A percentile compares a stretch with the other conserved stretches of the same genome.
Evolutionary conservation across 2,329 filamentous ascomycete species (phyloP).

Genomic region (Zymoseptoria tritici): DNA sequence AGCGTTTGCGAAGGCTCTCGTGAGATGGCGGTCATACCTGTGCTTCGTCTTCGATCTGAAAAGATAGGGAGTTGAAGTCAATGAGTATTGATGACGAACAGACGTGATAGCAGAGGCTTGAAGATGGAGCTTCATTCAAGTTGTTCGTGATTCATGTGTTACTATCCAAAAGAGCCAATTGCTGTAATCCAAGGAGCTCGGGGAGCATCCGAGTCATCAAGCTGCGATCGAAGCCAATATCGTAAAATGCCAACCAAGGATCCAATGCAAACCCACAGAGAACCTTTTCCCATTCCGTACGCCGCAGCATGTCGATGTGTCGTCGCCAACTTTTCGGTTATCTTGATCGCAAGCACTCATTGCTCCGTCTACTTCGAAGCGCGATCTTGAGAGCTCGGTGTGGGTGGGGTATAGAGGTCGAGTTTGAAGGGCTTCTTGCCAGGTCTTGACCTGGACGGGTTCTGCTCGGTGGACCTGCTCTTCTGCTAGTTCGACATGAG

Average conservation of each 20-base stretch:
- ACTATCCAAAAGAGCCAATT: not conserved
- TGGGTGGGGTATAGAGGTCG: too few relatives aligned
- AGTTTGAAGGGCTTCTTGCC: too few relatives aligned
- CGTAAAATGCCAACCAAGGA: not conserved
- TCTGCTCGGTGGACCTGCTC: too few relatives aligned
- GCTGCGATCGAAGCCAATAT: not conserved
- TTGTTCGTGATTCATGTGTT: not conserved
- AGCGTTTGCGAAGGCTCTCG: not conserved
- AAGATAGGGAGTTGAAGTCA: not conserved
- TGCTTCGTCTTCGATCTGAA: not conserved
- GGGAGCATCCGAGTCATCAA: not conserved
- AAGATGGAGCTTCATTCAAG: not conserved
- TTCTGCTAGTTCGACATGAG: too few relatives aligned
- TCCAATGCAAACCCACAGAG: too few relatives aligned
- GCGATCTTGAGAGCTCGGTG: too few relatives aligned
- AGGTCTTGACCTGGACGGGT: too few relatives aligned
- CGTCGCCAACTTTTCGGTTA: too few relatives aligned
- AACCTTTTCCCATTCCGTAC: too few relatives aligned
- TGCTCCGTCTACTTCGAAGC: too few relatives aligned
- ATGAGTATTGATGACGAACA: not conserved
- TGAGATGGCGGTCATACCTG: not conserved
- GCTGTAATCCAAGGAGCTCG: not conserved
- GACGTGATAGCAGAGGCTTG: not conserved
- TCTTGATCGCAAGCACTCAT: too few relatives aligned
- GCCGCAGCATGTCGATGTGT: too few relatives aligned